Conservation (phyloP, 2,329 filamentous ascomycete species). For the Fusarium sp. region DNA sequence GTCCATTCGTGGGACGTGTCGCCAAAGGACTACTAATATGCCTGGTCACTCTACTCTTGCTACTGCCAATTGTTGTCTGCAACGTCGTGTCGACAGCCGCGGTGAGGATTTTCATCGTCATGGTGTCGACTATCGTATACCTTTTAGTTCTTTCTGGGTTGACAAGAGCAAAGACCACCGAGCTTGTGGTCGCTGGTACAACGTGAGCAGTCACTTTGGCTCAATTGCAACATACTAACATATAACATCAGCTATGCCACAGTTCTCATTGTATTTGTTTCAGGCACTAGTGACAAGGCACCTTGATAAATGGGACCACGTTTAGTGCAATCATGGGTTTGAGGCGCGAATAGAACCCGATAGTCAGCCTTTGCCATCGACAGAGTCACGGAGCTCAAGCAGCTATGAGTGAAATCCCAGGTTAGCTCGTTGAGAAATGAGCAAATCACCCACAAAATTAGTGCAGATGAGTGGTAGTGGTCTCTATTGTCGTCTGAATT, state of each 20-base stretch:
- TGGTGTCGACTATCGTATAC: background rate
- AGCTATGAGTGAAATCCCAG: background rate
- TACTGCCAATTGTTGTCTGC: slow-evolving; percentile 1
- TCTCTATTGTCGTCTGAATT: background rate
- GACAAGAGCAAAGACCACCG: background rate
- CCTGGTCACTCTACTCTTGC: background rate
- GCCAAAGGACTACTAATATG: background rate
- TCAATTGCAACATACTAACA: accelerated
- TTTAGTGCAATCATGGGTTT: background rate
- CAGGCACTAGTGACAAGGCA: background rate
- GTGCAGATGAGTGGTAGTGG: accelerated
- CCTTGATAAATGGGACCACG: background rate
- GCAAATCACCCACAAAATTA: background rate
- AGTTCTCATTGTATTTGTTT: slow-evolving; percentile 5
- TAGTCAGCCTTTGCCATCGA: accelerated
- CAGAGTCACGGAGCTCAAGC: no score
- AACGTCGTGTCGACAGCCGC: background rate
- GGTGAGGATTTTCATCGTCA: background rate
- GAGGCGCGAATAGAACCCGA: background rate
- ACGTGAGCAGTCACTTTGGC: background rate
- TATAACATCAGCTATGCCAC: background rate
- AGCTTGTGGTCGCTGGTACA: background rate
- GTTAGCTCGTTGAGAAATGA: background rate
- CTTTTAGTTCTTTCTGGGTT: background rate
- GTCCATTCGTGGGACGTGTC: background rate